Evolutionary conservation across 192 early-diverging fungal species (phyloP), one percentile per base, ranked within the genome.

Genomic region (Backusella westeae): DNA sequence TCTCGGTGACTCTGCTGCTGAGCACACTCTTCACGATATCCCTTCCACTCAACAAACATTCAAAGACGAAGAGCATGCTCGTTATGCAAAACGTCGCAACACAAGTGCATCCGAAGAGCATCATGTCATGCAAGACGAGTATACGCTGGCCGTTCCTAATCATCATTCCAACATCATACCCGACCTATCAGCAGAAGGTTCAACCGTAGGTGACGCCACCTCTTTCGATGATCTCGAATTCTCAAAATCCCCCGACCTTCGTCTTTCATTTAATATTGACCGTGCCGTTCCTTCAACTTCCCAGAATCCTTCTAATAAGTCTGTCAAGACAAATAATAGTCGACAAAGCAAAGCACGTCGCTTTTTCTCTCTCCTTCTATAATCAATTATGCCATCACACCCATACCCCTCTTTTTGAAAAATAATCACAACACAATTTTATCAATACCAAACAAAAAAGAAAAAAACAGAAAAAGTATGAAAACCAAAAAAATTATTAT

Each of bases 321-420:
- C 67, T 23, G 34, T 65, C 35, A 49, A 46, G 14, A 36, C 34
- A 36, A 66, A 70, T 14, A 41, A 42, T 38, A 66, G 68, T 34
- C 34, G 46, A 69, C 65, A 76, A 53, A 56, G 35, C 44, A 76
- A 63, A 70, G 52, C 42, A 4, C 46, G 75, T 53, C 75, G 75
- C 36, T 76, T 76, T 21, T 70, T 76, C 39, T 71, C 75, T 8
- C 75, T 76, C 75, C 75, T 69, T 70, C 59, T 56, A 52, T 70
- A 41, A 76, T 69, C 6, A 35, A 32, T 1, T 67, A 67, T 32
- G 41, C 53, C 7, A 39, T 12, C 32, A 3, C 38, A 39, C 38
- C 67, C 67, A 68, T 68, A 35, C 67, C 67, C 67, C 29, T 68
- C 67, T 35, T 68, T 68, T 63, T 32, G 32, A 32, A 32, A 26